A percentile compares a stretch with the other conserved stretches of the same genome.
Evolutionary conservation across 129 eudicot species (phyloP).

Genomic region (Chrysanthemum makinoi): DNA sequence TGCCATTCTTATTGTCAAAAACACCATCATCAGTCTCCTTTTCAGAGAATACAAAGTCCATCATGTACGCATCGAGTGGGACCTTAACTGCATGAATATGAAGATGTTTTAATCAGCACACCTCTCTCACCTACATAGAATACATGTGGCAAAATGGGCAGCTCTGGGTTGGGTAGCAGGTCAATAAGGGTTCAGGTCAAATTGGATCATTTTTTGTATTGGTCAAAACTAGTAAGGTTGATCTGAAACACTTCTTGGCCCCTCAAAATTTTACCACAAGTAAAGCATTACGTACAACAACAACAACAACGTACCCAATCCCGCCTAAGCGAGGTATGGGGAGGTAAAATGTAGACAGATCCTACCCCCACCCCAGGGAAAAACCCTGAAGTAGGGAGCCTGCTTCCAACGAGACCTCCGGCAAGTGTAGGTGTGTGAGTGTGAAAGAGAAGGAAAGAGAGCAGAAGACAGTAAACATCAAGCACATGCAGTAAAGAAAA

Average conservation of each 20-base stretch:
- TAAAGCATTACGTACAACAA: background rate
- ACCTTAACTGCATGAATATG: constrained; percentile 66
- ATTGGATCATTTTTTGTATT: background rate
- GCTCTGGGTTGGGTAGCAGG: background rate
- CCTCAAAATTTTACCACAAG: background rate
- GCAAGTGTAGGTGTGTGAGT: no score
- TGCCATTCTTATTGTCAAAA: constrained; percentile 86
- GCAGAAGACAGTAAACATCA: no score
- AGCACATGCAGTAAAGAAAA: no score
- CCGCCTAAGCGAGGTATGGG: no score
- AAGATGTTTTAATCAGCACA: background rate
- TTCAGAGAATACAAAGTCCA: constrained; percentile 97
- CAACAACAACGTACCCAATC: no score
- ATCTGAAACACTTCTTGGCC: background rate
- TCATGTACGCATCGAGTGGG: constrained; percentile 95
- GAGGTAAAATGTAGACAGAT: no score
- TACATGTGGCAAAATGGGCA: background rate
- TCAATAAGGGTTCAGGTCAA: background rate
- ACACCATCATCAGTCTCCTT: constrained; percentile 82
- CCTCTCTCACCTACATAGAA: background rate
- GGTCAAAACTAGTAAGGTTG: background rate
- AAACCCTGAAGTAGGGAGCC: no score
- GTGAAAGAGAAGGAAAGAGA: no score
- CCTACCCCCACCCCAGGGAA: no score
- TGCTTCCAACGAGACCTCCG: no score